These are phyloP conservation scores for Xylaria telfairii DNA, from an alignment of 495 filamentous ascomycete species.

Conservation along the genomic window DNA sequence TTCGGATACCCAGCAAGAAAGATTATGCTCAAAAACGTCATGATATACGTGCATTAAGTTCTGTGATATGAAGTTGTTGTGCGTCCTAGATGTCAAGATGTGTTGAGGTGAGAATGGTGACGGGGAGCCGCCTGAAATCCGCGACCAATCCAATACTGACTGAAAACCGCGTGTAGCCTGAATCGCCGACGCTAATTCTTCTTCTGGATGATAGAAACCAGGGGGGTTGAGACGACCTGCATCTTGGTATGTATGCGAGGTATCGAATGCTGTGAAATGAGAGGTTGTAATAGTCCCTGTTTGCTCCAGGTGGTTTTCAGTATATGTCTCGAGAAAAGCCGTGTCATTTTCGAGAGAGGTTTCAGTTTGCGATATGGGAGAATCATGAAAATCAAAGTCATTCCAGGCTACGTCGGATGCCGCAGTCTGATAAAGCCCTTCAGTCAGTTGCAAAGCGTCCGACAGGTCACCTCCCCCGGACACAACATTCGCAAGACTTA, in stretches of 20 bases:
- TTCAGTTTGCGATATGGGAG: background rate
- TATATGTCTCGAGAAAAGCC: too few relatives aligned
- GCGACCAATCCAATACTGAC: background rate
- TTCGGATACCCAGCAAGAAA: slow-evolving; percentile 57
- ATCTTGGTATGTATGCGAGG: too few relatives aligned
- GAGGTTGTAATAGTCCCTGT: too few relatives aligned
- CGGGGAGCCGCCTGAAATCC: background rate
- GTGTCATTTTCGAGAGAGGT: too few relatives aligned
- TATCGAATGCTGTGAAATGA: too few relatives aligned
- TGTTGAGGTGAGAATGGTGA: slow-evolving; percentile 1
- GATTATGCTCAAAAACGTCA: slow-evolving; percentile 54
- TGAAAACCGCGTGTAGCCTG: background rate
- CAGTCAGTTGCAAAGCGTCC: background rate
- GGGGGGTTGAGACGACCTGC: too few relatives aligned
- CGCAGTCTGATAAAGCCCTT: background rate
- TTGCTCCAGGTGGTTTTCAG: too few relatives aligned
- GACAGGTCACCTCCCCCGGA: background rate
- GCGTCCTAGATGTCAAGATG: slow-evolving; percentile 2
- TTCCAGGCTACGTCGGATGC: background rate
- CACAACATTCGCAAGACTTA: background rate
- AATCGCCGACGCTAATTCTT: background rate
- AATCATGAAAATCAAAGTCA: background rate
- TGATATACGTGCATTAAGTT: slow-evolving; percentile 54
- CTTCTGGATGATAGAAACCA: too few relatives aligned
- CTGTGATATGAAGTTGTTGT: slow-evolving; percentile 36